Base-by-base conservation (phyloP, 2,329 filamentous ascomycete species). In the Arthrobotrys sphaeroides region DNA sequence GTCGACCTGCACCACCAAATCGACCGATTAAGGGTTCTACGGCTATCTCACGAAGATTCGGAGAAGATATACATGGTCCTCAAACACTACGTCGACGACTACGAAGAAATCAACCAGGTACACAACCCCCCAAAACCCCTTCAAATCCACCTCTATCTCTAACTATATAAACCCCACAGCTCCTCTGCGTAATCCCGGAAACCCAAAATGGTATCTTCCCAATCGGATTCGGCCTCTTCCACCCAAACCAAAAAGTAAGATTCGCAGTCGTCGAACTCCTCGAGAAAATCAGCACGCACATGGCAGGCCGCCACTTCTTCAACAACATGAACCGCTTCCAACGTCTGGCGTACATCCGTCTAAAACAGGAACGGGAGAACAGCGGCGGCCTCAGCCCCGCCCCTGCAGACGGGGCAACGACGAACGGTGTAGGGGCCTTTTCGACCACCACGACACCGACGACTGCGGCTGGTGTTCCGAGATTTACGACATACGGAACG, bases 291-390 rank as follows among this genome's bases (percentile, higher is more conserved):
- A 88, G 89, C 78, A 89, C 90, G 69, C 94, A 99, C 83, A 91
- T 80, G 76, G 95, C 93, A 7, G 95, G 95, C 1, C 88, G 93
- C 80, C 93, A 98, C 83, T 98, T 95, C 87, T 99, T 94, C 92
- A 89, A 87, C 78, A 88, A 89, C 28, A 84, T 99, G 55, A 95
- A 93, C 70, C 87, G 92, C 47, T 99, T 97, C 81, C 90, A 94
- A 79, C 96, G 94, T 83, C 83, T 96, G 77, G 94, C 91, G 2
- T 97, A 91, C 80, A 90, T 91, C 78, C 87, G 94, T 55, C 89
- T 96, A 55, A 90, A 90, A 81, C 87, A 90, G 73, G 93, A 89
- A 70, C 84, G 83, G 72, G 83, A 85, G 40, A 79, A 78, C 26
- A 76, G 64, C 47, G 60, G 60, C 9, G 51, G 60, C 3, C 66